Conservation (phyloP, 257 asterid genomes). For the Perilla frutescens region DNA sequence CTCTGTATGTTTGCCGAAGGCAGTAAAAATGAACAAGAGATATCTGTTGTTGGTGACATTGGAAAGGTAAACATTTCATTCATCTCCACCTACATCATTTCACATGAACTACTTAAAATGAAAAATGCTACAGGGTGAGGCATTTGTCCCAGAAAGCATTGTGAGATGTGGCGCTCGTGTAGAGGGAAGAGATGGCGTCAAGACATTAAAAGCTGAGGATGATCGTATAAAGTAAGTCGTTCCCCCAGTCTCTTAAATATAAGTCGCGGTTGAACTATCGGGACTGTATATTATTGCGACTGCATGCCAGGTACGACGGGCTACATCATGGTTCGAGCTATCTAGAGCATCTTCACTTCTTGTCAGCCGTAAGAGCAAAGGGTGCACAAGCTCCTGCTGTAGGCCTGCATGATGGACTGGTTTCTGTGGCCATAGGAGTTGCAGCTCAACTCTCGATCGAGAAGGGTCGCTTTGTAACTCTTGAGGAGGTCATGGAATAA, state of each 20-base stretch:
- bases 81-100: not conserved
- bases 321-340: conserved; percentile 97
- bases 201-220: conserved; percentile 67
- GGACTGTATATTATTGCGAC: not conserved
- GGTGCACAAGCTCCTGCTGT: conserved; percentile 74
- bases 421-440: conserved; percentile 94
- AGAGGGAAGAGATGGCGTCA: conserved; percentile 71
- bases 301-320: conserved; percentile 70
- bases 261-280: too few species aligned
- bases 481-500: conserved; percentile 67
- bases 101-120: too few species aligned
- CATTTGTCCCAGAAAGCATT: conserved; percentile 87
- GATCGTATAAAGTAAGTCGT: conserved; percentile 69
- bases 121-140: conserved; percentile 68
- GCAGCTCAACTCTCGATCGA: conserved; percentile 90
- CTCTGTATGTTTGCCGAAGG: conserved; percentile 99
- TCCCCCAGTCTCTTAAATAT: not conserved
- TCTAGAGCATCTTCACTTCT: conserved; percentile 80
- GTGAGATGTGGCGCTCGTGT: conserved; percentile 77
- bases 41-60: conserved; percentile 81
- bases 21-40: conserved; percentile 94
- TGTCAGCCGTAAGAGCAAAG: conserved; percentile 63
- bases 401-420: conserved; percentile 75
- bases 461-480: conserved; percentile 67
- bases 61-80: conserved; percentile 70